Evolutionary conservation across 2,329 filamentous ascomycete genomes (phyloP), one percentile per base, ranked within the genome.

Genomic region (Colletotrichum chrysophilum): DNA sequence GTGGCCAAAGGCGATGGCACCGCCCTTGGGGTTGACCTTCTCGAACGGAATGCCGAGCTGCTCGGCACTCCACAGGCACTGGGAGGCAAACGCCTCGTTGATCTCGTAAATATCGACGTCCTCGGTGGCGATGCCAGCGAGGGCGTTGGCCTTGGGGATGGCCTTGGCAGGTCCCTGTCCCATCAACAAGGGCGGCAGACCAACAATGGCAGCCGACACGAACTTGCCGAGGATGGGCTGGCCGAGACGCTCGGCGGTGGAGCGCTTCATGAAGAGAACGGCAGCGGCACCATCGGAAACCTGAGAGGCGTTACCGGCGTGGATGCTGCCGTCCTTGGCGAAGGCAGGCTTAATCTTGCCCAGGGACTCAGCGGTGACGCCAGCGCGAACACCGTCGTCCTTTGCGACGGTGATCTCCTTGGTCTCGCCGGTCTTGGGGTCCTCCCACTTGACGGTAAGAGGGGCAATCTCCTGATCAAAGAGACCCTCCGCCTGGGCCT

Each of bases 71-170:
- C 94, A 98, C 79, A 98, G 86, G 86, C 95, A 98, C 90, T 98
- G 96, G 78, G 92, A 95, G 36, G 97, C 97, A 85, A 99, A 99
- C 2, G 97, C 97, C 91, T 99, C 97, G 89, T 99, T 99, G 90
- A 99, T 98, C 91, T 99, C 97, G 82, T 92, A 98, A 82, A 98
- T 96, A 84, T 98, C 97, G 34, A 99, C 95, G 79, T 98, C 96
- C 73, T 98, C 94, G 86, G 93, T 95, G 83, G 89, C 89, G 80
- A 99, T 92, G 76, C 96, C 96, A 1, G 96, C 95, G 85, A 97
- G 96, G 83, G 95, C 91, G 72, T 98, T 93, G 5, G 95, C 96
- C 83, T 96, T 94, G 78, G 97, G 97, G 82, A 99, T 98, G 73
- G 97, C 96, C 86, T 96, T 96, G 92, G 95, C 98, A 66, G 97